phyloP scores from a whole-genome alignment of 805 yeast species.

The Myxozyma sirexii region DNA sequence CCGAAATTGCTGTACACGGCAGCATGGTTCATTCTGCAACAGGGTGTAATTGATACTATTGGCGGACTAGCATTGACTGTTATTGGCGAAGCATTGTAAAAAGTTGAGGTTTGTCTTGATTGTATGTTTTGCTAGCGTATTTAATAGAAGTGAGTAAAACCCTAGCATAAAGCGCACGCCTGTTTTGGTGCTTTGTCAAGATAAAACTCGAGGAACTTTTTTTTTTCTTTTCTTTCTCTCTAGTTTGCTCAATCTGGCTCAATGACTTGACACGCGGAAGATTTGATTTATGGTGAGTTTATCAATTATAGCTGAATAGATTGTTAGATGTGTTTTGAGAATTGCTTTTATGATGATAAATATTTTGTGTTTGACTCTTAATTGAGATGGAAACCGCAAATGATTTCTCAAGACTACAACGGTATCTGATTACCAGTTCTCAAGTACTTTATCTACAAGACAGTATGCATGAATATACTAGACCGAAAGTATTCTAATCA shows the following conservation, averaged over 20 bases:
- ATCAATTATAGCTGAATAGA: background rate
- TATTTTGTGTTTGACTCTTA: conserved; percentile 26
- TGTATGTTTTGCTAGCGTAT: background rate
- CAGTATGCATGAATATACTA: no score
- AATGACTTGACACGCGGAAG: background rate
- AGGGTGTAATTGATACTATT: conserved; percentile 20
- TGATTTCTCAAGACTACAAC: conserved; percentile 74
- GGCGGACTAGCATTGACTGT: conserved; percentile 4
- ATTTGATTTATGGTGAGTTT: background rate
- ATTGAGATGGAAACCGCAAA: conserved; percentile 28
- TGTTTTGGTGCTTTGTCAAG: no score
- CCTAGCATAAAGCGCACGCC: no score
- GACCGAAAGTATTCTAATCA: no score
- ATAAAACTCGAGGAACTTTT: no score
- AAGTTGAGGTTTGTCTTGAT: background rate
- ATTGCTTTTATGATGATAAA: conserved; percentile 16
- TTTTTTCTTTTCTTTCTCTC: no score
- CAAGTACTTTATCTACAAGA: no score
- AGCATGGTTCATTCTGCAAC: conserved; percentile 57
- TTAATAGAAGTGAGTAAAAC: no score
- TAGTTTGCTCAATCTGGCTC: background rate
- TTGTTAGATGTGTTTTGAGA: background rate
- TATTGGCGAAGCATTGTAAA: conserved; percentile 11
- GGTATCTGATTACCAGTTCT: conserved; percentile 92
- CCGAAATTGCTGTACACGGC: conserved; percentile 84